These are phyloP conservation scores for Hypoxylon sp. DNA, from an alignment of 2,329 filamentous ascomycete genomes.

Conservation along the genomic window DNA sequence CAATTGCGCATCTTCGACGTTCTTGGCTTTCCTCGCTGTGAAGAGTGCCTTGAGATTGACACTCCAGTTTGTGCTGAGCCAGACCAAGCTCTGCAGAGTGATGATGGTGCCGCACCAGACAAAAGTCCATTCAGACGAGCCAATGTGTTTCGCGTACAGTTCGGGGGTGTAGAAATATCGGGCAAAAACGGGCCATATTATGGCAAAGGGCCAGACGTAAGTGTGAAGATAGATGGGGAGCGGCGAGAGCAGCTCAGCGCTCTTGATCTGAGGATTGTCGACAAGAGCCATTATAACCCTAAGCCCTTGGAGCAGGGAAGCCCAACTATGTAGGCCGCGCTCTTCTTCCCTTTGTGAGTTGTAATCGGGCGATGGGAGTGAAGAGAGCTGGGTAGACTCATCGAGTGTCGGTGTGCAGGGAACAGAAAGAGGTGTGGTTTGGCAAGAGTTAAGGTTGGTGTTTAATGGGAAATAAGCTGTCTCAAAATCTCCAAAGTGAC, in stretches of 20 bases:
- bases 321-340: neutral
- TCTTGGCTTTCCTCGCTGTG: slow-evolving; percentile 78
- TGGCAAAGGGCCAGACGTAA: slow-evolving; percentile 92
- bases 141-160: slow-evolving; percentile 90
- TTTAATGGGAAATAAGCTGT: neutral
- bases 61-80: slow-evolving; percentile 98
- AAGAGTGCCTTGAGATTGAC: slow-evolving; percentile 87
- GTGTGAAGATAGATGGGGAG: slow-evolving; percentile 83
- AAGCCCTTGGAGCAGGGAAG: slow-evolving; percentile 47
- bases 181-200: slow-evolving; percentile 93
- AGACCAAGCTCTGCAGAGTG: slow-evolving; percentile 87
- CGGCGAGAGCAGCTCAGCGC: slow-evolving; percentile 88
- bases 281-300: slow-evolving; percentile 72
- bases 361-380: neutral
- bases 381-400: neutral
- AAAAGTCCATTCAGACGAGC: slow-evolving; percentile 97
- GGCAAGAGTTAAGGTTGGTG: neutral
- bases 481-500: slow-evolving; percentile 18
- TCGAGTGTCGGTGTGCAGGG: slow-evolving; percentile 9
- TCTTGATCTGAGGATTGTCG: slow-evolving; percentile 89
- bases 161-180: slow-evolving; percentile 86
- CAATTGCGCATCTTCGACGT: slow-evolving; percentile 79
- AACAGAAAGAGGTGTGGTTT: neutral
- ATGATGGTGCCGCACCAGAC: slow-evolving; percentile 92
- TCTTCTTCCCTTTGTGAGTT: slow-evolving; percentile 6